Conservation (phyloP, 129 eudicot genomes). For the Flaveria linearis region DNA sequence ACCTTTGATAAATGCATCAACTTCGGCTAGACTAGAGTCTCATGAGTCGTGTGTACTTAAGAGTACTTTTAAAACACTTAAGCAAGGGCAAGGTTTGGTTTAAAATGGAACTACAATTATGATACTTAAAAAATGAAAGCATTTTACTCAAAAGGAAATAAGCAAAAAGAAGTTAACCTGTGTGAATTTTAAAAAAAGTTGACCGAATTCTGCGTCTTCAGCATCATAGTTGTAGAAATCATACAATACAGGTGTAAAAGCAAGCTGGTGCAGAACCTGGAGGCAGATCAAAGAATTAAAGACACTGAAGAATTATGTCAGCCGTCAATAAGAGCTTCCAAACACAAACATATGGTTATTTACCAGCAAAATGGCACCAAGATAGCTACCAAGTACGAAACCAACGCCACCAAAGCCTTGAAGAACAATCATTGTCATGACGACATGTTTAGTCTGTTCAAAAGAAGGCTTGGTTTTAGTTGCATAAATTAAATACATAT, state of each 20-base stretch:
- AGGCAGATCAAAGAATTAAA: conserved; percentile 2
- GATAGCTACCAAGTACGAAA: conserved; percentile 43
- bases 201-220: conserved; percentile 35
- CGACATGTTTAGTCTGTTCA: conserved; percentile 40
- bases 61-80: not conserved
- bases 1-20: not conserved
- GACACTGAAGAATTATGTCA: not conserved
- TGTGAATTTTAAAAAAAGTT: conserved; percentile 37
- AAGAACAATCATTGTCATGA: conserved; percentile 34
- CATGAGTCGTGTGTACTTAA: not conserved
- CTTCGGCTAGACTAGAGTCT: not conserved
- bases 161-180: conserved; percentile 27
- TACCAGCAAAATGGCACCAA: conserved; percentile 45
- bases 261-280: conserved; percentile 40
- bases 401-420: conserved; percentile 44
- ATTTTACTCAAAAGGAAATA: not conserved
- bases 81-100: not conserved
- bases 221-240: conserved; percentile 47
- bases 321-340: not conserved
- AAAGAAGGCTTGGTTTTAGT: conserved; percentile 14
- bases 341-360: conserved; percentile 4
- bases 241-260: conserved; percentile 42
- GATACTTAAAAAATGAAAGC: not conserved
- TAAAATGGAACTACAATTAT: not conserved
- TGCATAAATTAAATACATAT: conserved; percentile 4